Conservation (phyloP, 1,284 basidiomycete species). For the Irpex sp. region DNA sequence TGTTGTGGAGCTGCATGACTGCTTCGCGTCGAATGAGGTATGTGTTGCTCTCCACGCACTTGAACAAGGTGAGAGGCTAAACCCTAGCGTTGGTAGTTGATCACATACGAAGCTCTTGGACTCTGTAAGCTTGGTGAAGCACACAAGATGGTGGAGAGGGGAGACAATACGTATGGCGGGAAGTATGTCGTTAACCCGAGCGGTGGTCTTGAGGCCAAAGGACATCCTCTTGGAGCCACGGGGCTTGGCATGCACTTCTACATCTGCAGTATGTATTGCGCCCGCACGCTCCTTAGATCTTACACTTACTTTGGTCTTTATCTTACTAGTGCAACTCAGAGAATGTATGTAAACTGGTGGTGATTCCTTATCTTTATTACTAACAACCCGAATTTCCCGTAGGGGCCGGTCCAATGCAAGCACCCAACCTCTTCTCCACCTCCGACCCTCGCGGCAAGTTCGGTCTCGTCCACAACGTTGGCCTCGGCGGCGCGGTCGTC, state of each 20-base stretch:
- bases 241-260: conserved; percentile 89
- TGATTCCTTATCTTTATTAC: no score
- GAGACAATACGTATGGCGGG: conserved; percentile 86
- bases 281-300: conserved; percentile 6
- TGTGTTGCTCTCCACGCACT: conserved; percentile 4
- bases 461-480: conserved; percentile 82
- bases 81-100: conserved; percentile 43
- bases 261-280: conserved; percentile 58
- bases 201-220: conserved; percentile 85
- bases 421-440: conserved; percentile 53
- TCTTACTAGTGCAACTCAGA: conserved; percentile 62
- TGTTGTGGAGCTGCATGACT: conserved; percentile 84
- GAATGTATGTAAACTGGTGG: no score
- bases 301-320: conserved; percentile 3
- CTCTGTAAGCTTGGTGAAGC: conserved; percentile 70
- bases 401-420: conserved; percentile 84
- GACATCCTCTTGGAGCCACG: conserved; percentile 82
- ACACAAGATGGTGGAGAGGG: conserved; percentile 70
- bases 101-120: conserved; percentile 83
- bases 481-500: conserved; percentile 78
- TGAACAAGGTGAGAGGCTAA: background rate
- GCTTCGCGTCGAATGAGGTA: conserved; percentile 78
- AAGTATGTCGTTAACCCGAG: conserved; percentile 88
- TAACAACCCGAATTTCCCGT: no score
- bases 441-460: conserved; percentile 71